Evolutionary conservation across 2,329 filamentous ascomycete species (phyloP).

Genomic region (Epicoccum sorghinum): DNA sequence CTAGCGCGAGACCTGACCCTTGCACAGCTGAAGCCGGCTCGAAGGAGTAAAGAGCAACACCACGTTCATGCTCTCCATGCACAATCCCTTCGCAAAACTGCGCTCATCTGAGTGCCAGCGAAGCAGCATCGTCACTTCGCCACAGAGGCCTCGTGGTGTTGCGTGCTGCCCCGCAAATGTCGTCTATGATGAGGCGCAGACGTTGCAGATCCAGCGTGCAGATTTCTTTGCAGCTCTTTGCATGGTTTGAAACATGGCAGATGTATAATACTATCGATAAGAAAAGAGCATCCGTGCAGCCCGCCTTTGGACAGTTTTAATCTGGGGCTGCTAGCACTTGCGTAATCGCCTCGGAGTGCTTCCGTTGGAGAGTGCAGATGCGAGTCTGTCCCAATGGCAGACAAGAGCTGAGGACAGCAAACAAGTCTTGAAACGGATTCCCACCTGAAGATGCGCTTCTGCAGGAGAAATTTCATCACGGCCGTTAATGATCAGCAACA

Average conservation of each 20-base stretch:
- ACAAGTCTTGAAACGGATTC: conserved; percentile 35
- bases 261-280: conserved; percentile 40
- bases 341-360: conserved; percentile 11
- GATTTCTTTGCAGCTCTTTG: conserved; percentile 22
- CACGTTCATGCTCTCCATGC: conserved; percentile 36
- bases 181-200: conserved; percentile 42
- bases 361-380: conserved; percentile 1
- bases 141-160: conserved; percentile 32
- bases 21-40: conserved; percentile 42
- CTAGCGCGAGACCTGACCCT: conserved; percentile 26
- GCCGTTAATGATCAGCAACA: conserved; percentile 25
- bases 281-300: background rate
- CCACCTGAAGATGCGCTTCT: conserved; percentile 20
- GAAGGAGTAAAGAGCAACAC: conserved; percentile 20
- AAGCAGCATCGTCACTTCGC: conserved; percentile 24
- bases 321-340: conserved; percentile 12
- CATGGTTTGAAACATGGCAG: conserved; percentile 42
- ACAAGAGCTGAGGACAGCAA: conserved; percentile 22
- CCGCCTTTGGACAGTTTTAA: conserved; percentile 5
- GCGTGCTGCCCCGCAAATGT: conserved; percentile 23
- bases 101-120: conserved; percentile 25
- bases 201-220: conserved; percentile 9
- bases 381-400: conserved; percentile 33
- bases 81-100: conserved; percentile 12
- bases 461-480: conserved; percentile 11